These are phyloP conservation scores for Xylogone sp. DNA, from an alignment of 2,329 filamentous ascomycete species.

Conservation along the genomic window DNA sequence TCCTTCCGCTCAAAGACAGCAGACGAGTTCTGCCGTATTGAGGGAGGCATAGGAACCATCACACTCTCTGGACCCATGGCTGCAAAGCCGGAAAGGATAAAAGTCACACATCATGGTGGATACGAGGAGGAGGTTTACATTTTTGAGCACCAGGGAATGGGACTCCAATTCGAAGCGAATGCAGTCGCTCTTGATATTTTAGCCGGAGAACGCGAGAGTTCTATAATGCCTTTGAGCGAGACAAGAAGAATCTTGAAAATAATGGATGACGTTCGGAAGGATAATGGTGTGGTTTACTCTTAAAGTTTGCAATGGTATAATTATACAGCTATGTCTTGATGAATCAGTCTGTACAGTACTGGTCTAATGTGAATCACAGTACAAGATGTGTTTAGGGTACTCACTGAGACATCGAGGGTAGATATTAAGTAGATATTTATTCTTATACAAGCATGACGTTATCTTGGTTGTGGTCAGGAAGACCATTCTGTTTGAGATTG, in stretches of 20 bases:
- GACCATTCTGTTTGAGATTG: too few relatives aligned
- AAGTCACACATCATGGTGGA: not conserved
- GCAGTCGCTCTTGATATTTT: conserved; percentile 56
- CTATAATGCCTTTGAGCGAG: conserved; percentile 52
- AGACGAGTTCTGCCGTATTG: conserved; percentile 2
- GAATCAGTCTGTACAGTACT: too few relatives aligned
- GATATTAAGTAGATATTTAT: too few relatives aligned
- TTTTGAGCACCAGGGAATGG: conserved; percentile 46
- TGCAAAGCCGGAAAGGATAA: not conserved
- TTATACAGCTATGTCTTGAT: too few relatives aligned
- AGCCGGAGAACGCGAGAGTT: conserved; percentile 57
- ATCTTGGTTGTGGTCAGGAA: too few relatives aligned
- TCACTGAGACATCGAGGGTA: too few relatives aligned
- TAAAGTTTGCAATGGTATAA: too few relatives aligned
- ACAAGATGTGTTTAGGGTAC: too few relatives aligned
- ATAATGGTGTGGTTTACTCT: conserved; percentile 58
- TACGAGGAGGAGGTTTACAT: not conserved
- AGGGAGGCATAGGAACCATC: conserved; percentile 49
- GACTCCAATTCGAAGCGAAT: conserved; percentile 66
- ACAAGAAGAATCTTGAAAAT: conserved; percentile 62
- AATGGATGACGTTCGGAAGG: conserved; percentile 63
- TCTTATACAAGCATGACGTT: too few relatives aligned
- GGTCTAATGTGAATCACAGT: too few relatives aligned
- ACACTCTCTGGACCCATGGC: conserved; percentile 53
- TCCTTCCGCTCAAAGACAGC: not conserved